Base-by-base conservation (phyloP, 2,329 filamentous ascomycete species). In the Fusarium pininemorale region DNA sequence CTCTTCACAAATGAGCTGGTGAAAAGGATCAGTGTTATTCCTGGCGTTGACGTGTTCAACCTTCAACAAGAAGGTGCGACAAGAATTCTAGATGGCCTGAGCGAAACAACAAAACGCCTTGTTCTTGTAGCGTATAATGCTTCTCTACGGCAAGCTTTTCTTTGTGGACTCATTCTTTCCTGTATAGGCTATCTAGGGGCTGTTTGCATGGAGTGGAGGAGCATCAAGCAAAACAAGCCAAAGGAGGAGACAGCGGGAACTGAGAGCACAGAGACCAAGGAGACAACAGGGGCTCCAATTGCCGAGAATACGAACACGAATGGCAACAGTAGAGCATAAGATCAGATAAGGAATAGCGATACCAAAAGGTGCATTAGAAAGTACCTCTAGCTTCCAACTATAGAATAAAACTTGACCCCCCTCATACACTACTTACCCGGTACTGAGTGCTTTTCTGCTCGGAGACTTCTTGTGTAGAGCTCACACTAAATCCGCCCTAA, bases 1-100 rank as follows among this genome's bases (percentile, higher is more conserved):
- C 68, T 70, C 2, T 74, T 75, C 18, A 66, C 61, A 7, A 64
- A 59, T 30, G 69, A 72, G 20, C 18, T 72, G 18, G 60, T 57
- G 18, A 45, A 39, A 6, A 42, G 61, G 10, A 54, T 70, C 12
- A 55, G 42, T 6, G 54, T 37, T 22, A 28, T 60, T 7, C 53
- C 66, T 3, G 63, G 42, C 11, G 59, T 63, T 15, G 51, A 45
- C 45, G 38, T 39, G 4, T 38, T 57, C 7, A 22, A 45, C 24
- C 6, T 47, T 22, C 30, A 63, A 11, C 50, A 57, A 39, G 38
- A 63, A 1, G 59, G 59, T 6, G 59, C 50, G 6, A 63, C 59
- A 2, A 24, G 30, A 11, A 38, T 63, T 12, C 5, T 63, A 2
- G 20, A 45, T 5, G 59, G 50, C 1, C 3, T 63, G 6, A 45